These are phyloP conservation scores for Neolentinus lepideus DNA, from an alignment of 1,284 basidiomycete species.

Conservation along the genomic window DNA sequence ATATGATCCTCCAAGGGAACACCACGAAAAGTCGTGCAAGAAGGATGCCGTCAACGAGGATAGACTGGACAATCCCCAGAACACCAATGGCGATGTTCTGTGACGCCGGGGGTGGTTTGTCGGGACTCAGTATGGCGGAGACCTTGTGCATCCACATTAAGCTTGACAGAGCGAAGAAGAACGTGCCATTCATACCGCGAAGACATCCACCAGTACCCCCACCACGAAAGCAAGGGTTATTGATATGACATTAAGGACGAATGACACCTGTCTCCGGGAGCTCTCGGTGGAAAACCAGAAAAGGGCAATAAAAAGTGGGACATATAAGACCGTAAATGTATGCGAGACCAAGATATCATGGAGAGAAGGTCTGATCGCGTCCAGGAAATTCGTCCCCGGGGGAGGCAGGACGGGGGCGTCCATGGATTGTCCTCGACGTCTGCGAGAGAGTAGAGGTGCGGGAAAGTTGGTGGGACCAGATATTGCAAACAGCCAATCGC, in stretches of 20 bases:
- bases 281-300: slow-evolving; percentile 2
- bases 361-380: slow-evolving; percentile 4
- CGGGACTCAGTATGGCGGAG: slow-evolving; percentile 2
- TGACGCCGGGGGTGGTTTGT: slow-evolving; percentile 2
- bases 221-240: slow-evolving; percentile 3
- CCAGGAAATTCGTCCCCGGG: slow-evolving; percentile 10
- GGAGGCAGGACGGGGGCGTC: slow-evolving; percentile 7
- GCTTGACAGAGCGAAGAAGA: background rate
- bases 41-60: slow-evolving; percentile 23
- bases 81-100: slow-evolving; percentile 16
- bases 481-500: too few relatives aligned
- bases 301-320: slow-evolving; percentile 1
- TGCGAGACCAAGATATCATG: slow-evolving; percentile 7
- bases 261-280: slow-evolving; percentile 1
- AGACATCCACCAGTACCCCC: slow-evolving; percentile 6
- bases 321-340: slow-evolving; percentile 4
- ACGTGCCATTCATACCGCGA: too few relatives aligned
- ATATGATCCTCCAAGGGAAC: slow-evolving; percentile 9
- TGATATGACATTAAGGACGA: slow-evolving; percentile 2
- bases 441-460: background rate
- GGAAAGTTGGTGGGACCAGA: too few relatives aligned
- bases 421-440: background rate
- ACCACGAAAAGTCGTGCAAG: slow-evolving; percentile 22
- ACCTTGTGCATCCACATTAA: background rate
- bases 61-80: slow-evolving; percentile 22